Evolutionary conservation across 805 yeast genomes (phyloP).

Genomic region (Jamesozyma hellenica): DNA sequence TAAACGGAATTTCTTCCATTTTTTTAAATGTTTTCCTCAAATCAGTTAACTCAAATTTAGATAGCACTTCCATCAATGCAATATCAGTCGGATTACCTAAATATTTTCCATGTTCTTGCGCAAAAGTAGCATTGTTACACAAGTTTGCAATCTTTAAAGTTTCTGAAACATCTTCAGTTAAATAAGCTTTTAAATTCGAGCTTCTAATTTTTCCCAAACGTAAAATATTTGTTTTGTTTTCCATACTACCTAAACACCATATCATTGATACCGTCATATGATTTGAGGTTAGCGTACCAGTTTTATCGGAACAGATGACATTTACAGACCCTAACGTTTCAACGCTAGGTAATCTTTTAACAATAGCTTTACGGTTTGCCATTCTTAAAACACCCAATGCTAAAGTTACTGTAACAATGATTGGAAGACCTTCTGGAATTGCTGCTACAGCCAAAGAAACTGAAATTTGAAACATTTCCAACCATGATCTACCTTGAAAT

Average conservation of each 20-base stretch:
- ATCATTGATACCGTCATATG: slow-evolving; percentile 81
- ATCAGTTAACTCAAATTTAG: slow-evolving; percentile 65
- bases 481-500: slow-evolving; percentile 86
- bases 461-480: slow-evolving; percentile 95
- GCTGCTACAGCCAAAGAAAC: slow-evolving; percentile 98
- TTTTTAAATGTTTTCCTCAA: slow-evolving; percentile 47
- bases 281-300: slow-evolving; percentile 83
- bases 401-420: slow-evolving; percentile 92
- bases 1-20: slow-evolving; percentile 70
- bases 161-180: slow-evolving; percentile 45
- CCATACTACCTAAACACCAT: slow-evolving; percentile 62
- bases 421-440: slow-evolving; percentile 96
- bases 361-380: slow-evolving; percentile 92
- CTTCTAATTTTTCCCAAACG: slow-evolving; percentile 38
- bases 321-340: slow-evolving; percentile 92
- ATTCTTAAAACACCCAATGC: slow-evolving; percentile 93
- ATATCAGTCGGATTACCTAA: slow-evolving; percentile 94
- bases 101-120: slow-evolving; percentile 56
- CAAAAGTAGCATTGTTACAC: slow-evolving; percentile 66
- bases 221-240: slow-evolving; percentile 28
- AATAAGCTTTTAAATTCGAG: slow-evolving; percentile 32
- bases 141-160: slow-evolving; percentile 58
- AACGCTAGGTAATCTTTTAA: slow-evolving; percentile 86
- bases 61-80: slow-evolving; percentile 70
- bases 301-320: slow-evolving; percentile 86